phyloP scores from a whole-genome alignment of 768 basidiomycete genomes.

The Dentipellis sp. region DNA sequence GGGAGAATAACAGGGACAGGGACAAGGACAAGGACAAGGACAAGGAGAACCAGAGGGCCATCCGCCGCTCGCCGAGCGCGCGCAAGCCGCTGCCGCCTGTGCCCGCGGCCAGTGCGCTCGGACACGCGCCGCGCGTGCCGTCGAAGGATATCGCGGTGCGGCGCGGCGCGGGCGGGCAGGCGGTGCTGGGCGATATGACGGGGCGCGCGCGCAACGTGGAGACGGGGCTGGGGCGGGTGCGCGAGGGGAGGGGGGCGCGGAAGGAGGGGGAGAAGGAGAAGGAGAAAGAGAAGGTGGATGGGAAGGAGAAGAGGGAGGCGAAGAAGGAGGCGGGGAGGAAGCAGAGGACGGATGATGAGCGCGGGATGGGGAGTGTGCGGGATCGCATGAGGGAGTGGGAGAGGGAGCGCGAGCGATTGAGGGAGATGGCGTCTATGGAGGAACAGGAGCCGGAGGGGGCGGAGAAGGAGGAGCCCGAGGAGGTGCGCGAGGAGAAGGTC shows the following conservation, averaged over 20 bases:
- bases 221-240: conserved; percentile 10
- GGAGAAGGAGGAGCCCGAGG: conserved; percentile 13
- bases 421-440: conserved; percentile 57
- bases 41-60: conserved; percentile 25
- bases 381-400: conserved; percentile 74
- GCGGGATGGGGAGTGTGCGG: conserved; percentile 25
- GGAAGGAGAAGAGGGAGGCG: background rate
- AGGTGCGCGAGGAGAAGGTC: conserved; percentile 3
- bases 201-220: conserved; percentile 16
- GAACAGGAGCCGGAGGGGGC: conserved; percentile 44
- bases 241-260: conserved; percentile 10
- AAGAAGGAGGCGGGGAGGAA: background rate
- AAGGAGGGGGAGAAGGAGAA: background rate
- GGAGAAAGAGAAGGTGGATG: conserved; percentile 7
- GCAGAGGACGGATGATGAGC: conserved; percentile 5
- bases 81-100: conserved; percentile 16
- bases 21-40: conserved; percentile 19
- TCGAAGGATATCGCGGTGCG: conserved; percentile 9
- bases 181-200: conserved; percentile 3
- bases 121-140: conserved; percentile 1
- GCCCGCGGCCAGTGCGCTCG: conserved; percentile 6
- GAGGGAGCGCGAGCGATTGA: conserved; percentile 54
- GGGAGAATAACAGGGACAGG: conserved; percentile 33
- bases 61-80: conserved; percentile 9
- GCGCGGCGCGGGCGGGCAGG: background rate